Percentiles rank a stretch among this genome's conserved stretches.
Conservation (phyloP, 2,329 filamentous ascomycete species). For the Pestalotiopsis sp. region DNA sequence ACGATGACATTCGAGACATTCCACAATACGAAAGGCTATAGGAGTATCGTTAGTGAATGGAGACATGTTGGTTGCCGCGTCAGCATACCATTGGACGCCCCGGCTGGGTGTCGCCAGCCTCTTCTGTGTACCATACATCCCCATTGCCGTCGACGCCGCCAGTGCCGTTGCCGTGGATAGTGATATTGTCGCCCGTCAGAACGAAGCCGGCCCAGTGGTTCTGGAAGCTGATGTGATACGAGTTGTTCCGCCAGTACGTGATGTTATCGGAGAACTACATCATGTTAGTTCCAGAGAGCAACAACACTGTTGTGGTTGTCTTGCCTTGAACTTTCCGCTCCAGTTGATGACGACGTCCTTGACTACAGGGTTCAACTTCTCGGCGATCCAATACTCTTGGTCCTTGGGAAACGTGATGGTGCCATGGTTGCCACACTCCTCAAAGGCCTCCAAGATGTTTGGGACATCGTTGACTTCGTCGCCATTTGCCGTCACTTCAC, state of each 20-base stretch:
- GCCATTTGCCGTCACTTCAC: slow-evolving; percentile 23
- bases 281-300: not conserved
- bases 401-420: slow-evolving; percentile 52
- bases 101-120: slow-evolving; percentile 46
- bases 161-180: slow-evolving; percentile 52
- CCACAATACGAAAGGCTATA: slow-evolving; percentile 56
- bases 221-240: slow-evolving; percentile 55
- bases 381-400: slow-evolving; percentile 53
- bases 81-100: slow-evolving; percentile 50
- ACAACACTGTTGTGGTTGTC: rapidly evolving
- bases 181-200: slow-evolving; percentile 51
- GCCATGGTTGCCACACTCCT: slow-evolving; percentile 27
- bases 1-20: slow-evolving; percentile 57
- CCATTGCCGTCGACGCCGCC: slow-evolving; percentile 59
- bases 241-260: slow-evolving; percentile 57
- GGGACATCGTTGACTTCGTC: slow-evolving; percentile 26
- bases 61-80: rapidly evolving
- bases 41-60: not conserved
- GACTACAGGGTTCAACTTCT: slow-evolving; percentile 50
- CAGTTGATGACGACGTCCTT: slow-evolving; percentile 54
- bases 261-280: slow-evolving; percentile 43
- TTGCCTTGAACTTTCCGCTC: slow-evolving; percentile 49
- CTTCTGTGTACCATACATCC: slow-evolving; percentile 55
- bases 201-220: slow-evolving; percentile 58
- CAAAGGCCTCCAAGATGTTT: slow-evolving; percentile 29